Conservation (phyloP, 1,284 basidiomycete genomes). For the Leucoagaricus sp. region DNA sequence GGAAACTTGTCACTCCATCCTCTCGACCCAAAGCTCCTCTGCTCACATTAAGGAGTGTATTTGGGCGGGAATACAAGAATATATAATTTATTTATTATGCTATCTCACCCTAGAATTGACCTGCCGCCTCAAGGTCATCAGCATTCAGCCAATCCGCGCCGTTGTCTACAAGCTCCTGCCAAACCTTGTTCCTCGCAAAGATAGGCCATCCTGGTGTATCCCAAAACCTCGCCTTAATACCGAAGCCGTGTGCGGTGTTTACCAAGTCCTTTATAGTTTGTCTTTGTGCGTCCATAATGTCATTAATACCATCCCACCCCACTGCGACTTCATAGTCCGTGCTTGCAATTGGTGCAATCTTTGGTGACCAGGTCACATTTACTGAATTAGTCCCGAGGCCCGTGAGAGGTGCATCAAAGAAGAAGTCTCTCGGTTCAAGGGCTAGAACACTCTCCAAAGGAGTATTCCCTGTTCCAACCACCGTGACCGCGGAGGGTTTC, state of each 20-base stretch:
- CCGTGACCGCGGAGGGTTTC: slow-evolving; percentile 40
- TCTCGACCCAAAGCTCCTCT: slow-evolving; percentile 26
- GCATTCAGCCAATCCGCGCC: slow-evolving; percentile 58
- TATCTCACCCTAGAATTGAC: slow-evolving; percentile 7
- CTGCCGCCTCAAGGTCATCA: slow-evolving; percentile 32
- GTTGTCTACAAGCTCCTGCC: slow-evolving; percentile 41
- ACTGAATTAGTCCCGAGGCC: slow-evolving; percentile 33
- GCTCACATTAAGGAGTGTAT: slow-evolving; percentile 32
- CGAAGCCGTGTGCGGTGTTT: slow-evolving; percentile 44
- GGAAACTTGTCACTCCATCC: slow-evolving; percentile 44
- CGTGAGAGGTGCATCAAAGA: slow-evolving; percentile 55
- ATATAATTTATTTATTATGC: slow-evolving; percentile 13
- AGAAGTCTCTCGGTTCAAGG: slow-evolving; percentile 48
- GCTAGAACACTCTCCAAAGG: slow-evolving; percentile 49
- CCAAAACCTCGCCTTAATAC: slow-evolving; percentile 53
- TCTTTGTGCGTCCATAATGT: slow-evolving; percentile 41
- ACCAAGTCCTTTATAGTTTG: slow-evolving; percentile 37
- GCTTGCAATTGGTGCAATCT: slow-evolving; percentile 51
- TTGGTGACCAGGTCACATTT: slow-evolving; percentile 42
- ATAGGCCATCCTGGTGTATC: slow-evolving; percentile 55
- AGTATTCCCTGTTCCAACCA: slow-evolving; percentile 57
- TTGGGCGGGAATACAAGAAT: slow-evolving; percentile 32
- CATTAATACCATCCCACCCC: slow-evolving; percentile 49
- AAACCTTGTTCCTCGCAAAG: slow-evolving; percentile 43
- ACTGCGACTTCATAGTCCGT: slow-evolving; percentile 48